phyloP scores from a whole-genome alignment of 169 alveolate species.

The Condylostoma magnum region DNA sequence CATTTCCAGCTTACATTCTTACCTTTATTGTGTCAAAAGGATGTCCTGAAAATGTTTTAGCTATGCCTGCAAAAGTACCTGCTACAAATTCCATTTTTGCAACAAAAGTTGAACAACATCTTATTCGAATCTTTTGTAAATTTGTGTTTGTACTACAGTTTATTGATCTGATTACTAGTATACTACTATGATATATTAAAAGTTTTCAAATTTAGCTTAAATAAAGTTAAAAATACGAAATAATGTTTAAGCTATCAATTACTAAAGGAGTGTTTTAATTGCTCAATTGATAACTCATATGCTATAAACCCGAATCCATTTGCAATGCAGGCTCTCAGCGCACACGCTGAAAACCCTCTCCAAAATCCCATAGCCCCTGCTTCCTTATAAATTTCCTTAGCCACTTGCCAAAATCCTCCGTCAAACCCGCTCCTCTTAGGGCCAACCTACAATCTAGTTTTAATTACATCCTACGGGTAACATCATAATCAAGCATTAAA shows the following conservation, averaged over 20 bases:
- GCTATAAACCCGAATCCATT: constrained; percentile 71
- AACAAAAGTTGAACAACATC: no score
- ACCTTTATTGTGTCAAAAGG: constrained; percentile 31
- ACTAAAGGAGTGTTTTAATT: no score
- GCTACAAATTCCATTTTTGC: constrained; percentile 46
- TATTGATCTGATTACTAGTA: no score
- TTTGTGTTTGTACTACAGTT: no score
- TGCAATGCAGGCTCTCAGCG: constrained; percentile 60
- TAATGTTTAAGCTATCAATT: no score
- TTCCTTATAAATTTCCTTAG: constrained; percentile 23
- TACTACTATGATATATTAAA: no score
- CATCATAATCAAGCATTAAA: constrained; percentile 63
- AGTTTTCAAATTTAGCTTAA: no score
- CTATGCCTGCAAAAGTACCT: constrained; percentile 54
- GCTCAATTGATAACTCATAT: constrained; percentile 37
- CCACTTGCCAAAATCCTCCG: constrained; percentile 62
- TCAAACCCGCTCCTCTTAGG: constrained; percentile 33
- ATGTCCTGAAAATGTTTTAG: constrained; percentile 50
- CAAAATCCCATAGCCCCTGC: constrained; percentile 61
- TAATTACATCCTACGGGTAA: constrained; percentile 72
- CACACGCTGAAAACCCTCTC: constrained; percentile 73
- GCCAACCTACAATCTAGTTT: constrained; percentile 55
- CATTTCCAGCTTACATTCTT: neutral
- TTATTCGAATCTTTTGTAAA: no score
- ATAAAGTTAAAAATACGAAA: no score